Base-by-base conservation (phyloP, 1,139 yeast genomes). In the Nakaseomyces kungkrabaensis region DNA sequence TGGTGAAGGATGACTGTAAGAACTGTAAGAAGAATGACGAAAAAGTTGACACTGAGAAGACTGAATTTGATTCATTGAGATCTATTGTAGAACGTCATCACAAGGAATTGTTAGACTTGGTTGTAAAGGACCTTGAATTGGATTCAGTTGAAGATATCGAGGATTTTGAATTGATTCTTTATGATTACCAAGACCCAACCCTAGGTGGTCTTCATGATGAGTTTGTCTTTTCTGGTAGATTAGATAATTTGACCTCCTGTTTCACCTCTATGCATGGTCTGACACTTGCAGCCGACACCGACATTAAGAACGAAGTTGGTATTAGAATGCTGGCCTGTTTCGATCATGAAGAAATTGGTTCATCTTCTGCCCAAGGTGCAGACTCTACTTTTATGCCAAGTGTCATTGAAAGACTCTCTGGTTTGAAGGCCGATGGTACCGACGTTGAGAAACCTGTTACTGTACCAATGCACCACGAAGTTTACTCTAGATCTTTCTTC, bases 301-400 rank as follows among this genome's bases (percentile, higher is more conserved):
- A 68, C 41, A 65, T 83, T 37, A 65, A 61, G 0, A 54, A 65
- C 0, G 86, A 79, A 51, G 59, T 68, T 7, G 83, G 86, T 40
- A 80, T 88, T 44, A 81, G 84, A 60, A 65, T 89, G 64, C 75
- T 88, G 48, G 82, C 95, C 0, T 73, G 89, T 54, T 90, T 90
- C 67, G 97, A 90, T 67, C 97, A 92, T 67, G 98, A 92, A 68
- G 98, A 90, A 68, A 78, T 92, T 59, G 98, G 98, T 0, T 88
- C 96, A 4, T 74, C 80, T 9, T 85, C 96, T 36, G 96, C 96
- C 9, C 97, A 92, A 67, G 98, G 98, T 54, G 98, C 98, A 1
- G 92, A 87, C 62, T 89, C 97, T 2, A 84, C 90, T 50, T 85
- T 92, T 63, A 72, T 92, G 50, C 94, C 94, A 17, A 88, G 89